phyloP scores from a whole-genome alignment of 2,329 filamentous ascomycete genomes.

The Fusarium sp. region DNA sequence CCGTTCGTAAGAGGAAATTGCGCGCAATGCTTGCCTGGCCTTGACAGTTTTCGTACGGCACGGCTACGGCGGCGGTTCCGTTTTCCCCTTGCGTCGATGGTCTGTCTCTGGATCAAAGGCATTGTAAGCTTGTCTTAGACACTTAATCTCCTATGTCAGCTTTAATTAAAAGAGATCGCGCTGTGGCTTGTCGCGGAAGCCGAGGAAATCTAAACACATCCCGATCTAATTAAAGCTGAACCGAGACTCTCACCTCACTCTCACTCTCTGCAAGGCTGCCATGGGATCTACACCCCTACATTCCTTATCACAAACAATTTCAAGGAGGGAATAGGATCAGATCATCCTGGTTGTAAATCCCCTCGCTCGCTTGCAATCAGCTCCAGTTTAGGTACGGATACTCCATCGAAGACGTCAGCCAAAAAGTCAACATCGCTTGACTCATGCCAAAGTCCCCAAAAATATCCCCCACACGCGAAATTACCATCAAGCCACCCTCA shows the following conservation, averaged over 20 bases:
- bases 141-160: constrained; percentile 3
- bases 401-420: not conserved
- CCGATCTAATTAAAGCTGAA: not conserved
- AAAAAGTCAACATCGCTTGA: not conserved
- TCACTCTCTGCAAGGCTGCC: not conserved
- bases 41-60: not conserved
- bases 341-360: not conserved
- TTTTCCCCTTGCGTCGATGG: not conserved
- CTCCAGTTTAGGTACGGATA: not conserved
- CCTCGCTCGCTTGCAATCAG: not conserved
- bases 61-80: not conserved
- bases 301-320: not conserved
- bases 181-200: constrained; percentile 7
- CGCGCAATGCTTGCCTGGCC: not conserved
- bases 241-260: not conserved
- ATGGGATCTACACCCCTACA: not conserved
- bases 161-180: not conserved
- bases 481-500: not conserved
- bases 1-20: constrained; percentile 7
- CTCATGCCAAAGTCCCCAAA: not conserved
- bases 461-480: not conserved
- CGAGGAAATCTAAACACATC: not conserved
- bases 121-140: constrained; percentile 15
- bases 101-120: not conserved
- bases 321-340: not conserved